A percentile compares a stretch with the other conserved stretches of the same genome.
Evolutionary conservation across 164 flowering plant species (phyloP).

Genomic region (Umbilicus rupestris): DNA sequence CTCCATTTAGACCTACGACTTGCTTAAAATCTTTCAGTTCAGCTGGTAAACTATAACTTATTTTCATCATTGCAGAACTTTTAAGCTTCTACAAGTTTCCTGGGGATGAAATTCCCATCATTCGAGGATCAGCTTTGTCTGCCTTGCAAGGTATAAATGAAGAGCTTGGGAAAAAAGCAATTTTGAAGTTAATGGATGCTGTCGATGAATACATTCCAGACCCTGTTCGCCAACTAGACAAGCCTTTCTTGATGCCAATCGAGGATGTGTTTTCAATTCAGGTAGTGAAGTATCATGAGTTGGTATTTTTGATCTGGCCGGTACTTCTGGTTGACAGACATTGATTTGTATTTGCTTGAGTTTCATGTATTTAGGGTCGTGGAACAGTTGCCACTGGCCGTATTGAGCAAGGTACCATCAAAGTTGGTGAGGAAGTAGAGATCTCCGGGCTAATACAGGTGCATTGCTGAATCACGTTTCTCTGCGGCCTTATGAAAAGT

Average conservation of each 20-base stretch:
- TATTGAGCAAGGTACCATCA: slow-evolving; percentile 45
- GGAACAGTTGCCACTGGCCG: slow-evolving; percentile 68
- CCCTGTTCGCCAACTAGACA: slow-evolving; percentile 45
- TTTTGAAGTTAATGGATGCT: slow-evolving; percentile 47
- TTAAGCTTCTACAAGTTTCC: slow-evolving; percentile 46
- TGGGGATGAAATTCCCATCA: slow-evolving; percentile 54
- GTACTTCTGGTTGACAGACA: not conserved
- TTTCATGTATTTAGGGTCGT: slow-evolving; percentile 29
- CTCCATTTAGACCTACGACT: not conserved
- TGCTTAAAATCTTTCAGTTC: not conserved
- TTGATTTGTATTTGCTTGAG: not conserved
- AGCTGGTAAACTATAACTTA: not conserved
- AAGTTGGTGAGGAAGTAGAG: slow-evolving; percentile 45
- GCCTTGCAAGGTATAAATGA: slow-evolving; percentile 50
- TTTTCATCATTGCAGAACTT: slow-evolving; percentile 19
- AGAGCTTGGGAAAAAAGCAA: slow-evolving; percentile 45
- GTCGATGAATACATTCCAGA: slow-evolving; percentile 53
- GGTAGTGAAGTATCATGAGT: not conserved
- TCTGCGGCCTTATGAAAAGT: too few species aligned
- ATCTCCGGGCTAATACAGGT: slow-evolving; percentile 45
- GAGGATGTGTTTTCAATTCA: slow-evolving; percentile 56
- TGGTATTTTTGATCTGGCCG: not conserved
- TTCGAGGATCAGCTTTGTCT: slow-evolving; percentile 48
- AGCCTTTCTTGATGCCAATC: slow-evolving; percentile 49
- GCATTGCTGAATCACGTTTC: not conserved